A percentile compares a stretch with the other conserved stretches of the same genome.
Evolutionary conservation across 2,329 filamentous ascomycete species (phyloP).

Genomic region (Microsporum ferrugineum): DNA sequence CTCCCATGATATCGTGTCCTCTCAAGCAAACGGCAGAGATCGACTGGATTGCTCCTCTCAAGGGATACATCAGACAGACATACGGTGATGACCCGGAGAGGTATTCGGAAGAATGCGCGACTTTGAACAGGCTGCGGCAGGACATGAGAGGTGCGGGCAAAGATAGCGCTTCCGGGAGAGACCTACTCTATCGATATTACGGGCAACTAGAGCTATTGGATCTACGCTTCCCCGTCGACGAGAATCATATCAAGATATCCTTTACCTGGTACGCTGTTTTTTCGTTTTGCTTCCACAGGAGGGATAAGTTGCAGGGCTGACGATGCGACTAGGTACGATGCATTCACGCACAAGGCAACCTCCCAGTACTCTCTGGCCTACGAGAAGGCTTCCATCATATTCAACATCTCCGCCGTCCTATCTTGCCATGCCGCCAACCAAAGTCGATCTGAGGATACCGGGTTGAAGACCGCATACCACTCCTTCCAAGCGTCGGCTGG

Average conservation of each 20-base stretch:
- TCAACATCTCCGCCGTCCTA: conserved; percentile 95
- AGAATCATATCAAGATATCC: conserved; percentile 97
- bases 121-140: conserved; percentile 86
- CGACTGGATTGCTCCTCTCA: conserved; percentile 89
- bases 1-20: conserved; percentile 90
- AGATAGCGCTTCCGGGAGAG: conserved; percentile 85
- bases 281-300: background rate
- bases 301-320: background rate
- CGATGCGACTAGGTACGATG: conserved; percentile 64
- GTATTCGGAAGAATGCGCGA: conserved; percentile 89
- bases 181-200: conserved; percentile 93
- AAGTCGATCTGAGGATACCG: conserved; percentile 80
- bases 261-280: conserved; percentile 72
- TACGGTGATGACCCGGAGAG: conserved; percentile 96
- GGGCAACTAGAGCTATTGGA: conserved; percentile 92
- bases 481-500: conserved; percentile 95
- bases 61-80: conserved; percentile 81
- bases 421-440: conserved; percentile 93
- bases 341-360: conserved; percentile 98
- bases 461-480: conserved; percentile 92
- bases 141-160: conserved; percentile 97
- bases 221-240: conserved; percentile 88
- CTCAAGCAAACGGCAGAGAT: conserved; percentile 94
- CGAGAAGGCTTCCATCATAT: conserved; percentile 97
- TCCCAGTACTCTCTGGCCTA: conserved; percentile 93